phyloP scores from a whole-genome alignment of 257 asterid species.

The Petunia secreta region DNA sequence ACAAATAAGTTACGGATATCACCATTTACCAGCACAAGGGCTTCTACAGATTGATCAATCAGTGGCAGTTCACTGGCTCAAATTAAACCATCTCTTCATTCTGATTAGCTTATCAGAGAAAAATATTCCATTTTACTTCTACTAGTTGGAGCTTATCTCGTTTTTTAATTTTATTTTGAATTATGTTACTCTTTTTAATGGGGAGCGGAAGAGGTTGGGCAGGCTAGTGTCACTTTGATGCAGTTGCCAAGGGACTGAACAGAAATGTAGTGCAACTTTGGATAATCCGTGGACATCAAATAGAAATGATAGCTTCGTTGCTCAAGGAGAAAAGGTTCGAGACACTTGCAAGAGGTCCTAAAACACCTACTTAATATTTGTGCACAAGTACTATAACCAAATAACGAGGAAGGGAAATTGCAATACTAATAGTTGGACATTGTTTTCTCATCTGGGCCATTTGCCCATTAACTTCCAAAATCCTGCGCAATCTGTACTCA shows the following conservation, averaged over 20 bases:
- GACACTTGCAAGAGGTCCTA: background rate
- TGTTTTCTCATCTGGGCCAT: background rate
- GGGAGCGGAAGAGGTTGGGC: background rate
- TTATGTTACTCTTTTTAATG: background rate
- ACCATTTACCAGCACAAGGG: conserved; percentile 1
- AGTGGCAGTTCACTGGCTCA: conserved; percentile 4
- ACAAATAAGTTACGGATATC: background rate
- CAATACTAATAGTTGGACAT: background rate
- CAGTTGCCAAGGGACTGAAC: conserved; percentile 13
- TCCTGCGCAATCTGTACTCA: background rate
- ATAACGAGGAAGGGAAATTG: background rate
- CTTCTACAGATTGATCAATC: conserved; percentile 2
- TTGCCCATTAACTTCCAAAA: background rate
- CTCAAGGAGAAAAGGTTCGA: background rate
- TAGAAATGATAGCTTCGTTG: background rate
- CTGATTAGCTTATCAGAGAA: background rate
- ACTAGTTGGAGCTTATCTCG: background rate
- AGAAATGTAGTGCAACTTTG: background rate
- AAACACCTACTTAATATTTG: background rate
- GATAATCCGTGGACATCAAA: background rate
- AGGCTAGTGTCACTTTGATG: conserved; percentile 5
- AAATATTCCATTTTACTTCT: background rate
- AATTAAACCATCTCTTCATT: background rate
- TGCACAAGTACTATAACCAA: conserved; percentile 8
- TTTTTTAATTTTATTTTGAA: background rate